A percentile compares a stretch with the other conserved stretches of the same genome.
phyloP scores from a whole-genome alignment of 371 early-diverging fungal genomes.

The Haplosporangium sp. region DNA sequence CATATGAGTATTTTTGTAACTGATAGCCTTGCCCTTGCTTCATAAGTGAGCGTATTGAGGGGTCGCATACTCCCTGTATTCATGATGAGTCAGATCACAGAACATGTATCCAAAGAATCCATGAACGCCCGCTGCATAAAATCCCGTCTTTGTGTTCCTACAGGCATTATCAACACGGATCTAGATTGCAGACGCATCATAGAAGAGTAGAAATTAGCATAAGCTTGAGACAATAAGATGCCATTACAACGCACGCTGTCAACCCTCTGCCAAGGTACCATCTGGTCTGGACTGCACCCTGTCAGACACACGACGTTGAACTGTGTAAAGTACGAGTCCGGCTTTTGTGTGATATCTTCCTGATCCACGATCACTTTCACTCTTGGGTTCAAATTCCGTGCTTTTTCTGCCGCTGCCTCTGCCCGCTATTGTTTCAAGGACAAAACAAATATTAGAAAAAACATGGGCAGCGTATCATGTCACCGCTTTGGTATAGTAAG shows the following conservation, averaged over 20 bases:
- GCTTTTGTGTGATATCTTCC: slow-evolving; percentile 58
- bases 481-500: neutral
- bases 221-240: neutral
- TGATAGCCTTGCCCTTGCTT: neutral
- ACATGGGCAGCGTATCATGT: neutral
- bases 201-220: neutral
- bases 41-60: neutral
- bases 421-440: slow-evolving; percentile 64
- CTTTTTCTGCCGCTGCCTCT: slow-evolving; percentile 66
- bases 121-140: slow-evolving; percentile 76
- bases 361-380: slow-evolving; percentile 71
- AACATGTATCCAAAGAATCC: slow-evolving; percentile 90
- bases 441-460: neutral
- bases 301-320: slow-evolving; percentile 79
- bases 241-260: neutral
- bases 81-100: slow-evolving; percentile 78
- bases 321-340: slow-evolving; percentile 63
- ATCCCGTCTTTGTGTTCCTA: slow-evolving; percentile 62
- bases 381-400: slow-evolving; percentile 79
- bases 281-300: slow-evolving; percentile 52
- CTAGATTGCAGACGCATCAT: slow-evolving; percentile 52
- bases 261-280: slow-evolving; percentile 9
- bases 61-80: slow-evolving; percentile 71
- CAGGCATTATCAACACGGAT: slow-evolving; percentile 67
- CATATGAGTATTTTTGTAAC: neutral